A percentile compares a stretch with the other conserved stretches of the same genome.
These are phyloP conservation scores for Neonectria magnoliae DNA, from an alignment of 2,329 filamentous ascomycete species.

Conservation along the genomic window DNA sequence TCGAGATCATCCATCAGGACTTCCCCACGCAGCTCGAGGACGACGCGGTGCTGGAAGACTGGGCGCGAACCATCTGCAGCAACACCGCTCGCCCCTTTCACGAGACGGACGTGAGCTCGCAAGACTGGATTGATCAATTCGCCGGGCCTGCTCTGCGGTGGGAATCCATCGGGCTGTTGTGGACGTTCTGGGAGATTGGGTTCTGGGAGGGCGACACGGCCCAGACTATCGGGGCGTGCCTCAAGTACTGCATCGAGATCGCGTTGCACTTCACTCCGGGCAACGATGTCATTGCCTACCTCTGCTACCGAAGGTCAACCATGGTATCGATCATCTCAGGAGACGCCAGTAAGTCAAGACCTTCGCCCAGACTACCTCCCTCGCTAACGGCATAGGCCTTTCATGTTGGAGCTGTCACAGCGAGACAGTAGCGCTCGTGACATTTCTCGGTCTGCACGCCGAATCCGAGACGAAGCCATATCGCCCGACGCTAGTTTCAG, in stretches of 20 bases:
- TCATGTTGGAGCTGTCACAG: conserved; percentile 51
- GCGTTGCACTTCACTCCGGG: conserved; percentile 38
- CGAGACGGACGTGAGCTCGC: conserved; percentile 48
- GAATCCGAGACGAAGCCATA: conserved; percentile 40
- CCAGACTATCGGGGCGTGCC: conserved; percentile 19
- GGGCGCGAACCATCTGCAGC: conserved; percentile 49
- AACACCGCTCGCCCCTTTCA: conserved; percentile 51
- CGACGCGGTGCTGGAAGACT: conserved; percentile 47
- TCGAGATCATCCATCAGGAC: conserved; percentile 45
- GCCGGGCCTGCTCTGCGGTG: conserved; percentile 52
- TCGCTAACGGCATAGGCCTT: conserved; percentile 42
- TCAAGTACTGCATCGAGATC: conserved; percentile 48
- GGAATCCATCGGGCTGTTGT: conserved; percentile 56
- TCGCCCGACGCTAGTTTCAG: conserved; percentile 47
- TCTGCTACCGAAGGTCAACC: conserved; percentile 48
- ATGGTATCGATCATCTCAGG: conserved; percentile 52
- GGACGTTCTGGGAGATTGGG: conserved; percentile 33
- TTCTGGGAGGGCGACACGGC: conserved; percentile 2
- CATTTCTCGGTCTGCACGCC: conserved; percentile 50
- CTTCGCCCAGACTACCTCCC: no score
- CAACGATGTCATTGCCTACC: conserved; percentile 52
- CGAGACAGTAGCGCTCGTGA: conserved; percentile 49
- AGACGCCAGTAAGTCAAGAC: conserved; percentile 50
- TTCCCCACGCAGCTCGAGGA: conserved; percentile 45
- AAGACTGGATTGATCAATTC: conserved; percentile 53